These are phyloP conservation scores for Dipodascus albidus DNA, from an alignment of 805 yeast genomes.

Conservation along the genomic window DNA sequence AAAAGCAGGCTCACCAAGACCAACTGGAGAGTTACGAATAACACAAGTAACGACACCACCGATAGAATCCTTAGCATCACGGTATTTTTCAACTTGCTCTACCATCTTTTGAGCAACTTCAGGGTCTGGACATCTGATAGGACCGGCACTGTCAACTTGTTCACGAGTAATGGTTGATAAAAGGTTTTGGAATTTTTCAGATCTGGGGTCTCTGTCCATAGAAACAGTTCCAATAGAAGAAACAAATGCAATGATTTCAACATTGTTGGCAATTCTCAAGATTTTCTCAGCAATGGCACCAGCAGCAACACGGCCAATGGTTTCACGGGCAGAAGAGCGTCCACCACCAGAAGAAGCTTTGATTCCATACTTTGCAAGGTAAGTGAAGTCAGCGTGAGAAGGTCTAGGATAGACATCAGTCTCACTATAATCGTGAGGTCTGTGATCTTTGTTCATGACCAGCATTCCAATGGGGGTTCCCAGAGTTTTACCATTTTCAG, in stretches of 20 bases:
- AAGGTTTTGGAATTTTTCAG: constrained; percentile 51
- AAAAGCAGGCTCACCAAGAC: constrained; percentile 97
- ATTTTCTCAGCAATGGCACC: constrained; percentile 97
- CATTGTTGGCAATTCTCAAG: constrained; percentile 59
- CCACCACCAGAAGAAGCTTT: constrained; percentile 98
- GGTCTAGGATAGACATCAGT: constrained; percentile 96
- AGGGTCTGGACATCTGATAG: constrained; percentile 87
- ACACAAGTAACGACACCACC: constrained; percentile 99
- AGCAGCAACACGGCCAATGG: constrained; percentile 97
- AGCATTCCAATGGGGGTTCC: constrained; percentile 96
- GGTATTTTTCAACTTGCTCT: constrained; percentile 72
- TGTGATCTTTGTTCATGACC: constrained; percentile 87
- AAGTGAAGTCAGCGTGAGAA: constrained; percentile 95
- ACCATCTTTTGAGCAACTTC: constrained; percentile 67
- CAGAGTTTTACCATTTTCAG: constrained; percentile 78
- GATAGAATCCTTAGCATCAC: constrained; percentile 82
- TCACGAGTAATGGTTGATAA: constrained; percentile 77
- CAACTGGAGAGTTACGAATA: constrained; percentile 82
- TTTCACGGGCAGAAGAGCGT: constrained; percentile 92
- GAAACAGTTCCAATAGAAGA: constrained; percentile 78
- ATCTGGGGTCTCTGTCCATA: constrained; percentile 62
- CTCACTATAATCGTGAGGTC: constrained; percentile 92
- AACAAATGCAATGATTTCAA: constrained; percentile 94
- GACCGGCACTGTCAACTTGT: constrained; percentile 75
- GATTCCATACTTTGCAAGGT: constrained; percentile 77